These are phyloP conservation scores for Pichia sp. DNA, from an alignment of 1,139 yeast species.

Conservation along the genomic window DNA sequence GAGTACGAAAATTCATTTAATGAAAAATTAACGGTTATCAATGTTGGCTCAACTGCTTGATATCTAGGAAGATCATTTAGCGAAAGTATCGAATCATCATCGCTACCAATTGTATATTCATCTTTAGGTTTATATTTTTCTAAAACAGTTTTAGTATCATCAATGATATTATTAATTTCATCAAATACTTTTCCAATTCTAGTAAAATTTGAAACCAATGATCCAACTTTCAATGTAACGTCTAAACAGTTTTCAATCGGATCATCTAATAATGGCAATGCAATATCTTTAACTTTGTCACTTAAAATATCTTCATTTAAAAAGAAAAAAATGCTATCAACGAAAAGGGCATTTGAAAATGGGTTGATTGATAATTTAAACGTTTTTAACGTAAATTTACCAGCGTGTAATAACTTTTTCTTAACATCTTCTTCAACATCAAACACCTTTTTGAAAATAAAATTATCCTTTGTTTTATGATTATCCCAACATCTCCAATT, in stretches of 20 bases:
- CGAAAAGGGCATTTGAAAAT: conserved; percentile 18
- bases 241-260: conserved; percentile 19
- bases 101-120: neutral
- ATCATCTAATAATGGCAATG: conserved; percentile 12
- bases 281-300: conserved; percentile 14
- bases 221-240: conserved; percentile 16
- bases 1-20: conserved; percentile 17
- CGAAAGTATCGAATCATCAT: conserved; percentile 13
- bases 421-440: conserved; percentile 5
- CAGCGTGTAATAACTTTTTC: conserved; percentile 1
- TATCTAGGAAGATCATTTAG: conserved; percentile 9
- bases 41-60: conserved; percentile 11
- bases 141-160: conserved; percentile 1
- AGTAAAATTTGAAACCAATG: conserved; percentile 14
- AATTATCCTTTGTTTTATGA: conserved; percentile 49
- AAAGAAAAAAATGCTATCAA: conserved; percentile 15
- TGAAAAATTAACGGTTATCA: conserved; percentile 18
- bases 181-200: conserved; percentile 11
- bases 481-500: conserved; percentile 95
- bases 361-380: conserved; percentile 18
- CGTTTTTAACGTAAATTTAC: conserved; percentile 9
- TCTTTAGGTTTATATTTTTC: neutral
- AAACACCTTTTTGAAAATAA: conserved; percentile 45
- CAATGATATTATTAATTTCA: neutral
- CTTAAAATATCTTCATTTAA: conserved; percentile 11